Evolutionary conservation across 441 rosid species (phyloP).

Genomic region (Erodium texanum): DNA sequence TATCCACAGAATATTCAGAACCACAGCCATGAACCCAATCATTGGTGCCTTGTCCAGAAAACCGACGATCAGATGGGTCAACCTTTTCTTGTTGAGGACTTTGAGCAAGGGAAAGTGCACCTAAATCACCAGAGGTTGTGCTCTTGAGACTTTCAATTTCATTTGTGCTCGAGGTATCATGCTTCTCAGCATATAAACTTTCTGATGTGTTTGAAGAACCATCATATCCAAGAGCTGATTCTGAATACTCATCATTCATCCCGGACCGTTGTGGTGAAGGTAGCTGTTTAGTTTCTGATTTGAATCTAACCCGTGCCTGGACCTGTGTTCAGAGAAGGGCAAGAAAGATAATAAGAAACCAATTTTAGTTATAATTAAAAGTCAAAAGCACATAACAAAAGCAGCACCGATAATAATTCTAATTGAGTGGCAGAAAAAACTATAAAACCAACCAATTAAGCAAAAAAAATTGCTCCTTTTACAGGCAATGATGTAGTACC

Average conservation of each 20-base stretch:
- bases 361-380: not conserved
- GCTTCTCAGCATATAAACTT: slow-evolving; percentile 77
- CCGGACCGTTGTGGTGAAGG: slow-evolving; percentile 39
- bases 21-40: slow-evolving; percentile 70
- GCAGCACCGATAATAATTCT: too few species aligned
- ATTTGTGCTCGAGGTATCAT: slow-evolving; percentile 61
- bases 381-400: slow-evolving; percentile 2
- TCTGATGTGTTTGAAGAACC: slow-evolving; percentile 87
- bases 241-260: slow-evolving; percentile 48
- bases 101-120: slow-evolving; percentile 46
- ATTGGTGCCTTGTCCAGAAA: slow-evolving; percentile 36
- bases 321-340: slow-evolving; percentile 34
- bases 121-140: slow-evolving; percentile 67
- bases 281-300: slow-evolving; percentile 46
- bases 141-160: slow-evolving; percentile 82
- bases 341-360: slow-evolving; percentile 11
- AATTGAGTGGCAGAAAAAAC: slow-evolving; percentile 2
- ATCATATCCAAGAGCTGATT: slow-evolving; percentile 70
- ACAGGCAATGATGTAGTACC: not conserved
- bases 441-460: not conserved
- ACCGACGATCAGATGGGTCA: slow-evolving; percentile 44
- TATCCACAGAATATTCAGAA: slow-evolving; percentile 59
- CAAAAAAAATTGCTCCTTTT: slow-evolving; percentile 14
- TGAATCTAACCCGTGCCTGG: slow-evolving; percentile 51
- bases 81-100: slow-evolving; percentile 52